These are phyloP conservation scores for Madurella mycetomatis DNA, from an alignment of 2,329 filamentous ascomycete species.

Conservation along the genomic window DNA sequence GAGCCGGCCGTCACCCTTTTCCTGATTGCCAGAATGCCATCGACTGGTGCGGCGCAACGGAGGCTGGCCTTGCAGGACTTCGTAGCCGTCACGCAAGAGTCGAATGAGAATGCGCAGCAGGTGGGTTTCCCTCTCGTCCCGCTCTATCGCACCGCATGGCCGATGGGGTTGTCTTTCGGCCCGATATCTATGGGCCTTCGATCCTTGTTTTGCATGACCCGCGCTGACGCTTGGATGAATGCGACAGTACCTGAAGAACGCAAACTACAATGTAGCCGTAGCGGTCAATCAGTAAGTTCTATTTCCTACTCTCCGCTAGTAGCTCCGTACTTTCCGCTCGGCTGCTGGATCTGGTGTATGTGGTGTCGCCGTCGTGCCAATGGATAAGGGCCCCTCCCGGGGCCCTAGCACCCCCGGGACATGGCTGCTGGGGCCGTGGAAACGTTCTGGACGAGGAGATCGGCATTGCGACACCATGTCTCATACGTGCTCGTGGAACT, in stretches of 20 bases:
- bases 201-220: conserved; percentile 20
- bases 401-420: conserved; percentile 1
- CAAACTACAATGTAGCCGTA: conserved; percentile 48
- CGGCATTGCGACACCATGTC: conserved; percentile 26
- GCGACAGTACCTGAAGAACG: conserved; percentile 44
- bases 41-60: conserved; percentile 33
- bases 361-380: not conserved
- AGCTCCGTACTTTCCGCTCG: not conserved
- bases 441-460: conserved; percentile 23
- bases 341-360: too few species aligned
- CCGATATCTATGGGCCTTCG: conserved; percentile 24
- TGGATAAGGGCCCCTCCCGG: conserved; percentile 1
- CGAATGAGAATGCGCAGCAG: conserved; percentile 41
- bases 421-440: conserved; percentile 6
- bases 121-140: conserved; percentile 33
- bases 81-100: conserved; percentile 39
- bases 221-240: conserved; percentile 19
- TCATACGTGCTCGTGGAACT: conserved; percentile 19
- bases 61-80: conserved; percentile 38
- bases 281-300: conserved; percentile 56
- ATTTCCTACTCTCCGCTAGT: conserved; percentile 18
- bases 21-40: conserved; percentile 23
- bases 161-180: conserved; percentile 19
- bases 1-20: too few species aligned
- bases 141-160: conserved; percentile 13